Evolutionary conservation across 208 protist genomes (phyloP).

Genomic region (Leishmania tropica): DNA sequence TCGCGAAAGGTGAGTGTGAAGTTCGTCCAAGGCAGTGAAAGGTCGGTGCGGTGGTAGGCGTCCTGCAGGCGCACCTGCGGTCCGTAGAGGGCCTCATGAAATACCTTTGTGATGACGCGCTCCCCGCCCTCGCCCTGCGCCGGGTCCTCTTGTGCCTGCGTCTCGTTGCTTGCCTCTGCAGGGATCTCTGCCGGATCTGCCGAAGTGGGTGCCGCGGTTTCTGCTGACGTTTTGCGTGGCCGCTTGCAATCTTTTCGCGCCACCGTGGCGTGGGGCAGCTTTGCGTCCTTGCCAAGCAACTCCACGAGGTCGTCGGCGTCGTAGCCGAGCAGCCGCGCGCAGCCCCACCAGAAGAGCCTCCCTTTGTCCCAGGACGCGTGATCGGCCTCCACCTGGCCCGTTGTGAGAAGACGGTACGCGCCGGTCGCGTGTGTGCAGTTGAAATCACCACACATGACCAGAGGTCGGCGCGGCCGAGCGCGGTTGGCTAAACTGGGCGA

Average conservation of each 20-base stretch:
- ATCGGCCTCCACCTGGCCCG: conserved; percentile 55
- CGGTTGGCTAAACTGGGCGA: too few relatives aligned
- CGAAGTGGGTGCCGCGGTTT: neutral
- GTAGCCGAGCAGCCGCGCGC: conserved; percentile 69
- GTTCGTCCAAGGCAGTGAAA: conserved; percentile 85
- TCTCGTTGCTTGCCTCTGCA: neutral
- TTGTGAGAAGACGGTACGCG: conserved; percentile 81
- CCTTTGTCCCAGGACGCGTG: conserved; percentile 89
- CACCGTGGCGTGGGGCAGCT: conserved; percentile 14
- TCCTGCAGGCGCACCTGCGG: conserved; percentile 53
- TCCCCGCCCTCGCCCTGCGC: neutral
- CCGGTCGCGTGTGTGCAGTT: conserved; percentile 88
- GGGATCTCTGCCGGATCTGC: neutral
- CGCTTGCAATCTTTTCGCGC: conserved; percentile 21
- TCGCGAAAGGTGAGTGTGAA: conserved; percentile 88
- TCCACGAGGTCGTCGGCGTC: conserved; percentile 42
- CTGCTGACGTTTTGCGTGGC: neutral
- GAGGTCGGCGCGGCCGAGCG: conserved; percentile 8
- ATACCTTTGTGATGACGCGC: conserved; percentile 39
- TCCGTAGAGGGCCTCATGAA: conserved; percentile 39
- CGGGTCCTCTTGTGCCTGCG: neutral
- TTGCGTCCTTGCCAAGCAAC: conserved; percentile 25
- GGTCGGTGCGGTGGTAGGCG: conserved; percentile 63
- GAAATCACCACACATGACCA: conserved; percentile 88
- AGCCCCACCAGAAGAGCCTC: conserved; percentile 85